Base-by-base conservation (phyloP, 2,329 filamentous ascomycete species). In the Zarea fungicola region DNA sequence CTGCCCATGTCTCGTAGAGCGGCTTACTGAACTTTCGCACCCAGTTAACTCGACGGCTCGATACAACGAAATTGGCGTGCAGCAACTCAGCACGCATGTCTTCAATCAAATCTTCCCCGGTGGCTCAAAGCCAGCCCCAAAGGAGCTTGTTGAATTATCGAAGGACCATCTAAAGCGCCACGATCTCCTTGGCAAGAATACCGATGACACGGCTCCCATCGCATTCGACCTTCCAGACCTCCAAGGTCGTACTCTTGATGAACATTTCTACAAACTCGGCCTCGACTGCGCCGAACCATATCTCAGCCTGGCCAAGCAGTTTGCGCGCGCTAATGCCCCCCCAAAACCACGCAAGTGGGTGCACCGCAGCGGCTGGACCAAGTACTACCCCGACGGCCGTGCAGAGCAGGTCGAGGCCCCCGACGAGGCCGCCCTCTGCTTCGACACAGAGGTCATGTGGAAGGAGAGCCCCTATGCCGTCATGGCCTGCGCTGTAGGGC, bases 361-460 rank as follows among this genome's bases (percentile, higher is more conserved):
- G 23, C 78, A 71, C 32, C 77, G 73, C 57, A 95, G 89, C 62
- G 95, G 93, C 2, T 99, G 93, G 93, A 97, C 91, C 0, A 96
- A 90, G 67, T 99, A 99, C 68, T 76, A 85, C 55, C 64, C 73
- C 2, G 85, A 95, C 64, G 90, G 89, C 19, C 75, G 71, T 11
- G 77, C 76, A 14, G 87, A 93, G 62, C 65, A 75, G 3, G 81
- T 96, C 5, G 82, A 85, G 53, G 81, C 83, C 9, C 93, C 95
- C 0, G 76, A 92, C 52, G 91, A 93, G 62, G 71, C 79, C 4
- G 84, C 92, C 76, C 73, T 97, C 48, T 91, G 87, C 31, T 99
- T 99, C 59, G 93, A 99, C 67, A 95, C 91, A 1, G 93, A 99
- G 67, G 91, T 96, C 40, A 84, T 99, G 85, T 99, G 85, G 80